Base-by-base conservation (phyloP, 116 monocot genomes). In the Cymodocea nodosa region DNA sequence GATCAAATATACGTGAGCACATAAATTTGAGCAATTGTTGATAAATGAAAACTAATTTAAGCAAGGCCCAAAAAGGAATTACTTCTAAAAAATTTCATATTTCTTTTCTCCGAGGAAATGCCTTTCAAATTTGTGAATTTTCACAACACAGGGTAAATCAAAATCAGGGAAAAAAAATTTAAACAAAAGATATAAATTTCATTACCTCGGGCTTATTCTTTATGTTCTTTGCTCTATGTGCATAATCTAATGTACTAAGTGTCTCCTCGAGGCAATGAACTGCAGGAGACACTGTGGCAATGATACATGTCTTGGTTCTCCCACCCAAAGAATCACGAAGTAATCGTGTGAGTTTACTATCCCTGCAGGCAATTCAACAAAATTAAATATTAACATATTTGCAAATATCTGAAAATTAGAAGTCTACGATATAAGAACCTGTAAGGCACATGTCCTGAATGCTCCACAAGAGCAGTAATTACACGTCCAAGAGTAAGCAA, bases 281-380 rank as follows among this genome's bases (percentile, higher is more conserved):
- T 61, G 97, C 88, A 19, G 97, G 97, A 24, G 97, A 91, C 56
- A 98, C 97, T 63, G 97, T 98, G n/a, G 97, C 97, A 71, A 98
- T 98, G 51, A 98, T 98, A 61, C 97, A 98, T 34, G 97, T 98
- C 76, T 98, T 98, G 14, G 97, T 98, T 76, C 91, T 81, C 13
- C 97, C 97, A 71, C 97, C 97, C 52, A 98, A 56, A 56, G 97
- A 98, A 71, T 98, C 97, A 60, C 97, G 87, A 49, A 98, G 84
- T 54, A 98, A 80, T 3, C 97, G 78, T 50, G 97, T 98, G 12
- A 98, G 76, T 70, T 92, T 92, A 70, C 92, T 98, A 53, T 98
- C 97, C 78, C 97, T 98, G 85, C 35, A n/a, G 22, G 48, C 0
- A 50, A 13, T 49, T 23, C 14, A 64, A 64, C 9, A n/a, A 39